Evolutionary conservation across 2,329 filamentous ascomycete genomes (phyloP).

Genomic region (Ophiostoma himal-ulmi): DNA sequence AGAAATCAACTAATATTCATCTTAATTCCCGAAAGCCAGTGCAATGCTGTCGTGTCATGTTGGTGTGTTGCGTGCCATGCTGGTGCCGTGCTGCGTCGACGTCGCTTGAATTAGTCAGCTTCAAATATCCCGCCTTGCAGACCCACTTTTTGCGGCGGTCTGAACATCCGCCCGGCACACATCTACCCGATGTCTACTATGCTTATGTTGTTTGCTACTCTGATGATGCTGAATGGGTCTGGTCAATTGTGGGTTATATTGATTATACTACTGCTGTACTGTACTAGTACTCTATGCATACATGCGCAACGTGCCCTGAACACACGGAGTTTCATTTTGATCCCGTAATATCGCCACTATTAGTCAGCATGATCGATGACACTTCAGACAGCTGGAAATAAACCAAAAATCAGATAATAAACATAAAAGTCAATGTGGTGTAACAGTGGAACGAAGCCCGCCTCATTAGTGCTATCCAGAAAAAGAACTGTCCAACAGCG

Average conservation of each 20-base stretch:
- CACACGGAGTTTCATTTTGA: background rate
- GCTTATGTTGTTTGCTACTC: background rate
- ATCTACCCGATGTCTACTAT: background rate
- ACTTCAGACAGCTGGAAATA: too few relatives aligned
- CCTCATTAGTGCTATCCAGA: background rate
- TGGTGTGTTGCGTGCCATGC: background rate
- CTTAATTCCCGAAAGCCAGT: background rate
- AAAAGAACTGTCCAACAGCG: background rate
- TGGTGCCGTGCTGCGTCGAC: background rate
- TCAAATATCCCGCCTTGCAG: background rate
- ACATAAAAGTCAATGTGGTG: background rate
- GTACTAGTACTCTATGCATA: background rate
- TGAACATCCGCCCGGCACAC: background rate
- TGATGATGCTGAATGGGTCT: too few relatives aligned
- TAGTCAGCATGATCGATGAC: background rate
- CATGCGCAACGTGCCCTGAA: background rate
- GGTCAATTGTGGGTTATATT: too few relatives aligned
- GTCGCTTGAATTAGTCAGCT: background rate
- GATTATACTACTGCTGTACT: too few relatives aligned
- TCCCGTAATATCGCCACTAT: background rate
- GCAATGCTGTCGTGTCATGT: background rate
- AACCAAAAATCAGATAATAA: too few relatives aligned
- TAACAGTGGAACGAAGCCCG: background rate
- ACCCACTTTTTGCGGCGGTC: constrained; percentile 1
- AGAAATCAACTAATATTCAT: background rate